Evolutionary conservation across 2,329 filamentous ascomycete genomes (phyloP).

Genomic region (Phaeophleospora eucalypticola): DNA sequence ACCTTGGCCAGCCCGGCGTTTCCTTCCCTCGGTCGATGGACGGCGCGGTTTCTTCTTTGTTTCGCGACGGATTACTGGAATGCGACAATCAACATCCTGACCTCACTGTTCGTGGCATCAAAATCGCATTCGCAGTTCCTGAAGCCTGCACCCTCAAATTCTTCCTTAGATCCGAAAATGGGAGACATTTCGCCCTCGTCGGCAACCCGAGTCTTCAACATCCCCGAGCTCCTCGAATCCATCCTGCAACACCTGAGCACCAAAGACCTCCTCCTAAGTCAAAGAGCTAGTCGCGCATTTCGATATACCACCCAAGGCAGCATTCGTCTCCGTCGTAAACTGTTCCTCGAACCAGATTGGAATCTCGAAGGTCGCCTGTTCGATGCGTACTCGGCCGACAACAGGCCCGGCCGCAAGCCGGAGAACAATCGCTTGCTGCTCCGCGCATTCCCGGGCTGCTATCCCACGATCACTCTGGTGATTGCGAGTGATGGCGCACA

Average conservation of each 20-base stretch:
- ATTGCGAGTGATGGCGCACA: conserved; percentile 23
- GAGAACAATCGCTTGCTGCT: conserved; percentile 35
- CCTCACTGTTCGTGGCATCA: neutral
- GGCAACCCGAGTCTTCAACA: conserved; percentile 26
- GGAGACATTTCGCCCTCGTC: neutral
- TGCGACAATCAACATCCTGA: neutral
- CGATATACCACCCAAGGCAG: conserved; percentile 26
- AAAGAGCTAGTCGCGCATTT: conserved; percentile 31
- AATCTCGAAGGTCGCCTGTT: conserved; percentile 24
- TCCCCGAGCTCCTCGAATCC: conserved; percentile 38
- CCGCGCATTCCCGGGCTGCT: conserved; percentile 31
- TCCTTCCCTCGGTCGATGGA: too few species aligned
- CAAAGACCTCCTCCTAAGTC: conserved; percentile 32
- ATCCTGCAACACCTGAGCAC: conserved; percentile 33
- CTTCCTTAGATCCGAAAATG: neutral
- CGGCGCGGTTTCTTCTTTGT: neutral
- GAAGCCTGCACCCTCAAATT: too few species aligned
- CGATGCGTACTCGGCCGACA: conserved; percentile 17
- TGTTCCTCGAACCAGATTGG: conserved; percentile 36
- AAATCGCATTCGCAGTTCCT: too few species aligned
- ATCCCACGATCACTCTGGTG: conserved; percentile 33
- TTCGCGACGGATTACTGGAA: neutral
- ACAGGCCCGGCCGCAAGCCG: conserved; percentile 27
- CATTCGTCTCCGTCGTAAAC: conserved; percentile 28
- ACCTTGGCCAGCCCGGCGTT: too few species aligned